A percentile compares a stretch with the other conserved stretches of the same genome.
These are phyloP conservation scores for Plasmodium sp. DNA, from an alignment of 169 alveolate genomes.

Conservation along the genomic window DNA sequence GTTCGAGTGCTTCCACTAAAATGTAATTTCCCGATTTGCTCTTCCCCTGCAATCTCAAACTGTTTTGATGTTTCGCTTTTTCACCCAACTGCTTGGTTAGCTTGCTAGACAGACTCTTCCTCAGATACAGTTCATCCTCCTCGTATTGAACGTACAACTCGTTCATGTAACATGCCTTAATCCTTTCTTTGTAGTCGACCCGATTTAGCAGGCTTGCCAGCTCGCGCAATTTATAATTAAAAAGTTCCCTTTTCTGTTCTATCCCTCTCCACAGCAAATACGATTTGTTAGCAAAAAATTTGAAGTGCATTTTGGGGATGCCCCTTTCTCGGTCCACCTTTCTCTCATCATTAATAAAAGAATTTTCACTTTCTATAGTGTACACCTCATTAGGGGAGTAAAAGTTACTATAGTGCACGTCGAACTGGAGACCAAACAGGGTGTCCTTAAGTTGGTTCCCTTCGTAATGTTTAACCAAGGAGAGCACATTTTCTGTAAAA, in stretches of 20 bases:
- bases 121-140: conserved; percentile 12
- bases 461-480: conserved; percentile 4
- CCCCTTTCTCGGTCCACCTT: background rate
- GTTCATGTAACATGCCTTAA: background rate
- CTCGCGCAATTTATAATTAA: conserved; percentile 33
- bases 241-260: conserved; percentile 8
- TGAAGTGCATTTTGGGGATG: background rate
- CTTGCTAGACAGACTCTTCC: background rate
- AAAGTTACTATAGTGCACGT: conserved; percentile 4
- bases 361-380: background rate
- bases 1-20: background rate
- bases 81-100: background rate
- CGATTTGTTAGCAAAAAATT: conserved; percentile 44
- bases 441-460: background rate
- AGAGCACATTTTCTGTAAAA: conserved; percentile 1
- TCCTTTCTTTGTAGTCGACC: conserved; percentile 15
- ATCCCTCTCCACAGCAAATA: conserved; percentile 43
- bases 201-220: background rate
- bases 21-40: background rate
- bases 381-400: background rate
- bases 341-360: background rate
- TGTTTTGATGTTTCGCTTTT: conserved; percentile 4
- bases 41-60: background rate
- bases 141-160: conserved; percentile 3
- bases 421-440: background rate